Evolutionary conservation across 1,284 basidiomycete genomes (phyloP).

Genomic region (Violaceomyces palustris): DNA sequence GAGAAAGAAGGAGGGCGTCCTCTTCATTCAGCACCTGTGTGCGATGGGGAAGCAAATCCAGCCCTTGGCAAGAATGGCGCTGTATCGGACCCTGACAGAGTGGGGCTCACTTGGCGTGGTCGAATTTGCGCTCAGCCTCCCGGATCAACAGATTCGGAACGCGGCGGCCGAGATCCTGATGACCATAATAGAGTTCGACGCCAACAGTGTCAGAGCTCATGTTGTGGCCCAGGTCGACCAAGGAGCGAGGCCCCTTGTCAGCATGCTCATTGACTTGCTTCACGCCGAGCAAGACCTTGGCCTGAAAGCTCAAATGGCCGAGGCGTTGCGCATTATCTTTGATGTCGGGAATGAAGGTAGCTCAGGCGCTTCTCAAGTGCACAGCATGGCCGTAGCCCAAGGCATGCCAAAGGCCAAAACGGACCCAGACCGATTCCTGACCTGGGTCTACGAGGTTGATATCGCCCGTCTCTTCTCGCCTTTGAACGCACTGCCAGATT

Average conservation of each 20-base stretch:
- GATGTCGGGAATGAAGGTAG: constrained; percentile 57
- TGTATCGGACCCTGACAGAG: constrained; percentile 87
- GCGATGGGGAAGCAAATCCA: constrained; percentile 96
- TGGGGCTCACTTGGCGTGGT: constrained; percentile 82
- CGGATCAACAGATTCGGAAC: constrained; percentile 62
- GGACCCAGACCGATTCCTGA: constrained; percentile 81
- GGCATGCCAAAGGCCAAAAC: constrained; percentile 61
- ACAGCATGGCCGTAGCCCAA: too few relatives aligned
- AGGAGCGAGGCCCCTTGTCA: constrained; percentile 22
- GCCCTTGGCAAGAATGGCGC: constrained; percentile 72
- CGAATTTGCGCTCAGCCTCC: constrained; percentile 65
- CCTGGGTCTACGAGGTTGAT: constrained; percentile 81
- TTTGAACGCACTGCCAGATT: constrained; percentile 70
- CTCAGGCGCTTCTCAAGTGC: too few relatives aligned
- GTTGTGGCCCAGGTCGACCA: constrained; percentile 70
- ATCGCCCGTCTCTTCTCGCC: constrained; percentile 72
- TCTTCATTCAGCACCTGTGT: constrained; percentile 87
- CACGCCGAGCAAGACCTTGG: constrained; percentile 69
- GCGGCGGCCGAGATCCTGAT: constrained; percentile 83
- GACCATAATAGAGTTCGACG: constrained; percentile 83
- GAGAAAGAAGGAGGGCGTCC: constrained; percentile 40
- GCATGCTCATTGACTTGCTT: constrained; percentile 62
- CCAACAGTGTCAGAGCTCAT: constrained; percentile 77
- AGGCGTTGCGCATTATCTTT: constrained; percentile 78
- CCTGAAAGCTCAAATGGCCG: constrained; percentile 82